phyloP scores from a whole-genome alignment of 2,329 filamentous ascomycete genomes.

The Stylonectria norvegica region DNA sequence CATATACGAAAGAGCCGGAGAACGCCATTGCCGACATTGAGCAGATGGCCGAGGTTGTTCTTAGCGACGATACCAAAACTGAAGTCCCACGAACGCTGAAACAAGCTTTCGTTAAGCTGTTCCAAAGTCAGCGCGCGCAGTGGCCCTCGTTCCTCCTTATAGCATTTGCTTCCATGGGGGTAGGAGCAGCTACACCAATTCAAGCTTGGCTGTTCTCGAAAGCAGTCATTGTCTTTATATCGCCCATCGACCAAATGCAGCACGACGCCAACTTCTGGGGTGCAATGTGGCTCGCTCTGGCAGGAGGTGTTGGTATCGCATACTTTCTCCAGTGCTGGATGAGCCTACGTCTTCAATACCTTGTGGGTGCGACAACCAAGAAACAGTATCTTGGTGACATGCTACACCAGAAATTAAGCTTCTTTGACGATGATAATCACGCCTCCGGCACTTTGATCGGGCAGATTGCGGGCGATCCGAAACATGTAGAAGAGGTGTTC shows the following conservation, averaged over 20 bases:
- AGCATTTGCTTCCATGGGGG: constrained; percentile 23
- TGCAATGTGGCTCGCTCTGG: constrained; percentile 31
- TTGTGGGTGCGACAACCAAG: constrained; percentile 23
- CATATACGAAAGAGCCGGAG: not conserved
- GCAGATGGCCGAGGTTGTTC: not conserved
- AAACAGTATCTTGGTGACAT: constrained; percentile 29
- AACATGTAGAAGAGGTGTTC: constrained; percentile 31
- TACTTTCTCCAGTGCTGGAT: constrained; percentile 27
- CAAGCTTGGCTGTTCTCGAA: constrained; percentile 31
- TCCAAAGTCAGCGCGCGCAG: constrained; percentile 18
- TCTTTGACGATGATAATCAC: constrained; percentile 30
- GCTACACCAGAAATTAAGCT: constrained; percentile 26
- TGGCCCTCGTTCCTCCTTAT: constrained; percentile 26
- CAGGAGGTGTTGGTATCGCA: constrained; percentile 25
- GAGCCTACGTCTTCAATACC: constrained; percentile 9
- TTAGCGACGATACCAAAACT: constrained; percentile 1
- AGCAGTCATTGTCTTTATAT: constrained; percentile 24
- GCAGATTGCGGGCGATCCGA: constrained; percentile 28
- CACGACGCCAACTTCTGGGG: constrained; percentile 27
- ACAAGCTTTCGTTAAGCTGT: constrained; percentile 15
- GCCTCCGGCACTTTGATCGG: constrained; percentile 28
- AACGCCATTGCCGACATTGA: not conserved
- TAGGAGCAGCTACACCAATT: constrained; percentile 25
- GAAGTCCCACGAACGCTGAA: constrained; percentile 6
- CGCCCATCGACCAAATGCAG: constrained; percentile 27